A percentile compares a stretch with the other conserved stretches of the same genome.
These are phyloP conservation scores for Aspergillus hortae DNA, from an alignment of 2,329 filamentous ascomycete species.

Conservation along the genomic window DNA sequence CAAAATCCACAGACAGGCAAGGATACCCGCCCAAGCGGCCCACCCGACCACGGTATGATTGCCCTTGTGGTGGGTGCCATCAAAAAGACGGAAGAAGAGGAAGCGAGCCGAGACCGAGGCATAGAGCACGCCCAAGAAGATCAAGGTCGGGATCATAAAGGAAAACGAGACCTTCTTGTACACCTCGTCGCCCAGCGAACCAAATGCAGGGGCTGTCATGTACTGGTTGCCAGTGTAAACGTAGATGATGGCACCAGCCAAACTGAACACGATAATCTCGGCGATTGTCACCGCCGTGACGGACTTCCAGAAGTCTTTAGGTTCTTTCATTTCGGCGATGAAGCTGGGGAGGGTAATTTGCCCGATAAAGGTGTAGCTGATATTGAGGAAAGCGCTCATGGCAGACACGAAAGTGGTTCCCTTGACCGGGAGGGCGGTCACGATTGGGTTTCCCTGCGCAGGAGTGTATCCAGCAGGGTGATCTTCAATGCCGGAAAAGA, in stretches of 20 bases:
- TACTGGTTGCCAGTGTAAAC: conserved; percentile 88
- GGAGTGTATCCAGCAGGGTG: conserved; percentile 67
- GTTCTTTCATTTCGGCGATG: conserved; percentile 86
- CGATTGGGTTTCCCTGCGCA: conserved; percentile 59
- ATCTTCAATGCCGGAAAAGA: conserved; percentile 73
- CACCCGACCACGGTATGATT: conserved; percentile 80
- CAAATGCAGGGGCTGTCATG: conserved; percentile 82
- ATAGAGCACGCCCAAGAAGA: conserved; percentile 88
- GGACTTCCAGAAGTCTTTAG: conserved; percentile 84
- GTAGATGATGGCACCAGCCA: conserved; percentile 78
- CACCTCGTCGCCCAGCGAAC: conserved; percentile 67
- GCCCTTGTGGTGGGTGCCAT: conserved; percentile 72
- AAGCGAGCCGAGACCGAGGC: conserved; percentile 87
- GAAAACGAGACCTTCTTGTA: conserved; percentile 89
- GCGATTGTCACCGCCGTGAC: conserved; percentile 87
- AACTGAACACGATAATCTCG: conserved; percentile 79
- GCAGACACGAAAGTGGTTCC: conserved; percentile 77
- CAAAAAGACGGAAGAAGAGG: conserved; percentile 86
- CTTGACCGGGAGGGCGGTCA: conserved; percentile 63
- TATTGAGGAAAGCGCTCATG: conserved; percentile 89
- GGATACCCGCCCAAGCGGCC: conserved; percentile 71
- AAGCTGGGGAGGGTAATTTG: conserved; percentile 93
- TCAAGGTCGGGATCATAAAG: conserved; percentile 92
- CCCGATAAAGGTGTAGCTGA: conserved; percentile 93
- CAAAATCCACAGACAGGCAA: conserved; percentile 66